Conservation (phyloP, 1,139 yeast species). For the Diutina mesorugosa region DNA sequence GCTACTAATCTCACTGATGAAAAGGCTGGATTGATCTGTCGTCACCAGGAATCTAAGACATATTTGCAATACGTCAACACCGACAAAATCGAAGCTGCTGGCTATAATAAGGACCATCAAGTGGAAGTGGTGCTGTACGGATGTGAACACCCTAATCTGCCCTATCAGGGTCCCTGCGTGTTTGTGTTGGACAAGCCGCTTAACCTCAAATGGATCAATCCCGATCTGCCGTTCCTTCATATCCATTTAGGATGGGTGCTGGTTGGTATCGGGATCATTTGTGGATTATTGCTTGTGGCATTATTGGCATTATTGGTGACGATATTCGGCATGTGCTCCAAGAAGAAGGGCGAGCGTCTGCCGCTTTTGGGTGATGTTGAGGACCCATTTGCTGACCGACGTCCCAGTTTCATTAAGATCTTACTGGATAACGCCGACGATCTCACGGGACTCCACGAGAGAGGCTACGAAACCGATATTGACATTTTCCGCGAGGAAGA, state of each 20-base stretch:
- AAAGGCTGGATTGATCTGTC: slow-evolving; percentile 26
- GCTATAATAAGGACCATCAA: slow-evolving; percentile 48
- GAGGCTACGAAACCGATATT: slow-evolving; percentile 1
- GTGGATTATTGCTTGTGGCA: slow-evolving; percentile 32
- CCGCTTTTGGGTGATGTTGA: not conserved
- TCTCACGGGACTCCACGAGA: not conserved
- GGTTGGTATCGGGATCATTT: slow-evolving; percentile 48
- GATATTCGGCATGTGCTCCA: not conserved
- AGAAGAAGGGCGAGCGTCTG: not conserved
- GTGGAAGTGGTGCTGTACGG: slow-evolving; percentile 58
- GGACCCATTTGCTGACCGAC: not conserved
- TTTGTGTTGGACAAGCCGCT: slow-evolving; percentile 59
- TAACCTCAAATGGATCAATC: slow-evolving; percentile 42
- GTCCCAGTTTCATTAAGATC: not conserved
- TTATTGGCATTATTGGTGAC: not conserved
- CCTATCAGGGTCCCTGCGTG: slow-evolving; percentile 37
- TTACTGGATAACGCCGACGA: not conserved
- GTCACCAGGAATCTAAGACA: slow-evolving; percentile 26
- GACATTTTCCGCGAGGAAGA: not conserved
- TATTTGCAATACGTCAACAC: slow-evolving; percentile 17
- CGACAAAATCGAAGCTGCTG: slow-evolving; percentile 16
- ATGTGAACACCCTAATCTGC: slow-evolving; percentile 33
- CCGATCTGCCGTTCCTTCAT: slow-evolving; percentile 29
- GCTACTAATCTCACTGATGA: slow-evolving; percentile 23
- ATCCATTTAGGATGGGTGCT: slow-evolving; percentile 56